Conservation (phyloP, 257 asterid species). For the Linderniella brevidens region DNA sequence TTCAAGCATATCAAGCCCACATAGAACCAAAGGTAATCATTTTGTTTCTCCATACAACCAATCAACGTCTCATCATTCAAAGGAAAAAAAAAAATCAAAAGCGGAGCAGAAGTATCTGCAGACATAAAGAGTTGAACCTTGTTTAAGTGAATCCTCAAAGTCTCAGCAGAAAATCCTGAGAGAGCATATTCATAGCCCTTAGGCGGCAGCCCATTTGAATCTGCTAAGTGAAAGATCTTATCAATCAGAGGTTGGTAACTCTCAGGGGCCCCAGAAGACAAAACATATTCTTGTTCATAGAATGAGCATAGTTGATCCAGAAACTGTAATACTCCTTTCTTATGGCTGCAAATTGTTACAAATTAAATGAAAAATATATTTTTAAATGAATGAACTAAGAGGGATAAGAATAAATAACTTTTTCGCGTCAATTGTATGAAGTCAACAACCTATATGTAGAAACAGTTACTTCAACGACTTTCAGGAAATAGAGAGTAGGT, state of each 20-base stretch:
- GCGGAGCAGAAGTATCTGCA: background rate
- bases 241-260: constrained; percentile 38
- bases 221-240: constrained; percentile 63
- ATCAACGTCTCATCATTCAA: constrained; percentile 5
- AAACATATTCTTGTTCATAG: constrained; percentile 44
- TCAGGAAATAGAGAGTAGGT: constrained; percentile 45
- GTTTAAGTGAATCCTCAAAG: constrained; percentile 31
- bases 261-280: constrained; percentile 28
- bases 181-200: constrained; percentile 48
- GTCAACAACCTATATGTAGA: constrained; percentile 50
- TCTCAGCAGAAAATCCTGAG: constrained; percentile 40
- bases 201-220: constrained; percentile 56
- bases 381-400: background rate
- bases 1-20: too few species aligned
- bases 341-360: constrained; percentile 46
- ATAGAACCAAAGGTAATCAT: too few species aligned
- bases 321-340: constrained; percentile 58
- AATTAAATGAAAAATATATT: constrained; percentile 1
- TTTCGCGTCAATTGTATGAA: constrained; percentile 8
- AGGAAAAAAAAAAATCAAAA: constrained; percentile 3
- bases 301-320: constrained; percentile 72
- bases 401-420: constrained; percentile 3
- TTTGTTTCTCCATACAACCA: background rate
- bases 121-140: constrained; percentile 27
- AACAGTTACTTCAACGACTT: constrained; percentile 51